phyloP scores from a whole-genome alignment of 306 rosid genomes.

The Oxytropis ochrocephala region DNA sequence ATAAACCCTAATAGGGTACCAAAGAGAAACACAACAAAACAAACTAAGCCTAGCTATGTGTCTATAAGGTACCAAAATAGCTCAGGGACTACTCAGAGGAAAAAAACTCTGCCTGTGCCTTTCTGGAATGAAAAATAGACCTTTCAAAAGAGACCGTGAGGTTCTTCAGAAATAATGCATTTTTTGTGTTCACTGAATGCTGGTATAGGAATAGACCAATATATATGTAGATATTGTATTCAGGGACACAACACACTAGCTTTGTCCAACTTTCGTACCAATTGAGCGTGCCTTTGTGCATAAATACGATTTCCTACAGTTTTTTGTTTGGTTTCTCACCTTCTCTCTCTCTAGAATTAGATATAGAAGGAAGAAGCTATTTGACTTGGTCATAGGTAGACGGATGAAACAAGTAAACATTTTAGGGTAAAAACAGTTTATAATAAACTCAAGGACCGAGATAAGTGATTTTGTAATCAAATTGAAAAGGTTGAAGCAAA shows the following conservation, averaged over 20 bases:
- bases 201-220: slow-evolving; percentile 35
- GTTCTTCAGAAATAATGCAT: slow-evolving; percentile 21
- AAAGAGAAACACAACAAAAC: slow-evolving; percentile 21
- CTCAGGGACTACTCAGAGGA: slow-evolving; percentile 20
- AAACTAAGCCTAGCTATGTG: slow-evolving; percentile 23
- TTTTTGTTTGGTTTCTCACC: background rate
- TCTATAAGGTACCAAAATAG: slow-evolving; percentile 17
- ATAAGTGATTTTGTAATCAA: background rate
- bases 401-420: background rate
- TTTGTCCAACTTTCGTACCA: background rate
- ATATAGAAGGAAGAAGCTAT: background rate
- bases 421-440: background rate
- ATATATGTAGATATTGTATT: background rate
- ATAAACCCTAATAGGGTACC: too few relatives aligned
- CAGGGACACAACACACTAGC: background rate
- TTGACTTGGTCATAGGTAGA: background rate
- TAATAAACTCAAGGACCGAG: background rate
- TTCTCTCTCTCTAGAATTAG: too few relatives aligned
- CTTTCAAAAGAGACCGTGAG: slow-evolving; percentile 20
- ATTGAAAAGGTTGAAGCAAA: background rate
- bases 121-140: slow-evolving; percentile 45
- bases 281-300: background rate
- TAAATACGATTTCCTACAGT: background rate
- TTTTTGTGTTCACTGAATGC: slow-evolving; percentile 2
- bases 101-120: slow-evolving; percentile 15